Evolutionary conservation across 1,139 yeast genomes (phyloP).

Genomic region (Debaryomyces psychrophilus): DNA sequence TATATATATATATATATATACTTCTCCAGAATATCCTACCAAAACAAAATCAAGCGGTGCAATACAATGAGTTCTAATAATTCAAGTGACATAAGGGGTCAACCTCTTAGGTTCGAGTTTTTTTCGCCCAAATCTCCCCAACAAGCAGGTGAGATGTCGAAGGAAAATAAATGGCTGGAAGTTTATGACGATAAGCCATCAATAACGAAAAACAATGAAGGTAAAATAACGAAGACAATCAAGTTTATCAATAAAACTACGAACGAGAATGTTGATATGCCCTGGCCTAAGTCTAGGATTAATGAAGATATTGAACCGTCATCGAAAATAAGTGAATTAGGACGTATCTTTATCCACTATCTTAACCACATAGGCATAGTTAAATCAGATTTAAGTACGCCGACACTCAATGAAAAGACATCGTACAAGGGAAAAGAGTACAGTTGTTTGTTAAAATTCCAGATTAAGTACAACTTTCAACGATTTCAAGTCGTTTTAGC

Average conservation of each 20-base stretch:
- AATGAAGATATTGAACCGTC: constrained; percentile 9
- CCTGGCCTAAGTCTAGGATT: constrained; percentile 5
- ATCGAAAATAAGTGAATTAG: constrained; percentile 11
- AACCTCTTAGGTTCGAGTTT: neutral
- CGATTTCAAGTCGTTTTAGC: constrained; percentile 9
- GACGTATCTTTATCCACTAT: constrained; percentile 10
- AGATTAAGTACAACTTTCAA: constrained; percentile 5
- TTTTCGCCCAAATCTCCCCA: neutral
- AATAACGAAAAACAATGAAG: neutral
- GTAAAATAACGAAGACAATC: neutral
- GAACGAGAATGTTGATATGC: neutral
- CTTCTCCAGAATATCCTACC: neutral
- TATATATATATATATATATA: constrained; percentile 6
- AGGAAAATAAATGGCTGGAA: neutral
- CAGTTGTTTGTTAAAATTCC: constrained; percentile 9
- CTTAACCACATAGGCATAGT: constrained; percentile 9
- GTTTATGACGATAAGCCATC: neutral
- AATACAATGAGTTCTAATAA: neutral
- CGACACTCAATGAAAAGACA: neutral
- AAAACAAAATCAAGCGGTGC: neutral
- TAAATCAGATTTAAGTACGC: neutral
- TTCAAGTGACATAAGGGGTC: neutral
- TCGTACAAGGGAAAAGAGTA: neutral
- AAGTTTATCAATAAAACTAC: neutral
- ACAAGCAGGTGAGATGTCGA: neutral